A percentile compares a stretch with the other conserved stretches of the same genome.
These are phyloP conservation scores for Alternaria atra DNA, from an alignment of 2,329 filamentous ascomycete genomes.

Conservation along the genomic window DNA sequence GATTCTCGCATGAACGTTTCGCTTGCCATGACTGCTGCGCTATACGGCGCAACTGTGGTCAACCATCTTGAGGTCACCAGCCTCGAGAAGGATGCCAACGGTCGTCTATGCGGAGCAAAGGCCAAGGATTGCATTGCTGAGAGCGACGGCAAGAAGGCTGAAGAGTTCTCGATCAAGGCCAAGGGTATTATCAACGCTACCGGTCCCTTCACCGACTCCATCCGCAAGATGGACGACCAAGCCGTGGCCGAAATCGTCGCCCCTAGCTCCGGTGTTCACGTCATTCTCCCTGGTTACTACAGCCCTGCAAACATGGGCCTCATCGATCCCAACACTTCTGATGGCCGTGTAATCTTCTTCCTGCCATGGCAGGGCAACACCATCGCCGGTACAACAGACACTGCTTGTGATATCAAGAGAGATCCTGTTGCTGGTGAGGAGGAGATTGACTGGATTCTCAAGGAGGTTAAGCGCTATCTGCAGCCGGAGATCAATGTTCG, in stretches of 20 bases:
- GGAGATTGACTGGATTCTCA: conserved; percentile 87
- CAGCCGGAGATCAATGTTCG: conserved; percentile 86
- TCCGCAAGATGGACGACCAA: conserved; percentile 84
- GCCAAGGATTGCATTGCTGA: conserved; percentile 75
- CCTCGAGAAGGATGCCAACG: conserved; percentile 76
- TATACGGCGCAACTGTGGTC: conserved; percentile 83
- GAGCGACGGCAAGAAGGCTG: conserved; percentile 67
- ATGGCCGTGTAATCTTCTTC: conserved; percentile 92
- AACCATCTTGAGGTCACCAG: conserved; percentile 85
- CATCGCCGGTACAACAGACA: conserved; percentile 87
- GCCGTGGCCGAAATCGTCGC: conserved; percentile 79
- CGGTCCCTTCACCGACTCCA: conserved; percentile 85
- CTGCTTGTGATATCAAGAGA: conserved; percentile 73
- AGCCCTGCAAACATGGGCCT: conserved; percentile 86
- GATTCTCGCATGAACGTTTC: conserved; percentile 93
- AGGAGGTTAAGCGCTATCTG: conserved; percentile 82
- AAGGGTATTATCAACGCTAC: conserved; percentile 90
- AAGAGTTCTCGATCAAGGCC: conserved; percentile 76
- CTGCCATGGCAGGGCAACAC: conserved; percentile 93
- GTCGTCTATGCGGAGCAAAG: conserved; percentile 76
- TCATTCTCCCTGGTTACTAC: conserved; percentile 88
- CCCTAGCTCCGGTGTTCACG: conserved; percentile 84
- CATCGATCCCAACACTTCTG: conserved; percentile 85
- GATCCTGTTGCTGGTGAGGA: conserved; percentile 82
- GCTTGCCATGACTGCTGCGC: conserved; percentile 85